Conservation (phyloP, 2,329 filamentous ascomycete species). For the Macrophomina phaseolina region DNA sequence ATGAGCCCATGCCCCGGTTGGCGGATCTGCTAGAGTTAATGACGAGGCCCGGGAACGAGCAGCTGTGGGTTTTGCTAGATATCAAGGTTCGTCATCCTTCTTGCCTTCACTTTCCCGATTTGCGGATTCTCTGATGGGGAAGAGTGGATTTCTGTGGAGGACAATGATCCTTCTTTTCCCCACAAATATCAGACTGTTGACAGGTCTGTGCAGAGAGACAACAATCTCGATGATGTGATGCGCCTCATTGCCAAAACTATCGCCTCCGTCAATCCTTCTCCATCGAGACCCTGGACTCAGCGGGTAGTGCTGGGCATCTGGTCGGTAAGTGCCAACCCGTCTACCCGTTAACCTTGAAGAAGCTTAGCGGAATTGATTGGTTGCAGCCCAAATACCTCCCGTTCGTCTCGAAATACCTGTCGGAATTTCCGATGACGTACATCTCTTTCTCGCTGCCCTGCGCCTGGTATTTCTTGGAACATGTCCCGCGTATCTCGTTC, state of each 20-base stretch:
- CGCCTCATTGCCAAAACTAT: slow-evolving; percentile 69
- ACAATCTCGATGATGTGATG: slow-evolving; percentile 74
- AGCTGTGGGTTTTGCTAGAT: slow-evolving; percentile 83
- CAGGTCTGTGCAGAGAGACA: slow-evolving; percentile 61
- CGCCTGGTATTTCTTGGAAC: slow-evolving; percentile 71
- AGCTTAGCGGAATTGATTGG: slow-evolving; percentile 23
- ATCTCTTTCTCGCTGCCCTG: slow-evolving; percentile 72
- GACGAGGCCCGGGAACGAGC: slow-evolving; percentile 64
- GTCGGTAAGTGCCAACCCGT: slow-evolving; percentile 59
- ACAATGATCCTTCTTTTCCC: neutral
- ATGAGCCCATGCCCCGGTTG: slow-evolving; percentile 75
- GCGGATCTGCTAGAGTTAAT: slow-evolving; percentile 76
- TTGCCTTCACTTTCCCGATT: neutral
- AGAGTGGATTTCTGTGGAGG: neutral
- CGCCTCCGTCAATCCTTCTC: slow-evolving; percentile 52
- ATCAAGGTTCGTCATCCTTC: slow-evolving; percentile 68
- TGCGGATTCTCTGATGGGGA: neutral
- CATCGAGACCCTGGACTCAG: slow-evolving; percentile 67
- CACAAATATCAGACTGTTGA: neutral
- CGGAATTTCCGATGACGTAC: slow-evolving; percentile 67
- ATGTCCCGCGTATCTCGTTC: slow-evolving; percentile 72
- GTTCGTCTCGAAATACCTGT: slow-evolving; percentile 66
- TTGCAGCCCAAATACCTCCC: slow-evolving; percentile 69
- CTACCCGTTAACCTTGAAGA: neutral
- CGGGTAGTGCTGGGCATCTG: slow-evolving; percentile 83